Percentiles rank a stretch among this genome's conserved stretches.
phyloP scores from a whole-genome alignment of 1,139 yeast species.

The Petasospora rhodanensis region DNA sequence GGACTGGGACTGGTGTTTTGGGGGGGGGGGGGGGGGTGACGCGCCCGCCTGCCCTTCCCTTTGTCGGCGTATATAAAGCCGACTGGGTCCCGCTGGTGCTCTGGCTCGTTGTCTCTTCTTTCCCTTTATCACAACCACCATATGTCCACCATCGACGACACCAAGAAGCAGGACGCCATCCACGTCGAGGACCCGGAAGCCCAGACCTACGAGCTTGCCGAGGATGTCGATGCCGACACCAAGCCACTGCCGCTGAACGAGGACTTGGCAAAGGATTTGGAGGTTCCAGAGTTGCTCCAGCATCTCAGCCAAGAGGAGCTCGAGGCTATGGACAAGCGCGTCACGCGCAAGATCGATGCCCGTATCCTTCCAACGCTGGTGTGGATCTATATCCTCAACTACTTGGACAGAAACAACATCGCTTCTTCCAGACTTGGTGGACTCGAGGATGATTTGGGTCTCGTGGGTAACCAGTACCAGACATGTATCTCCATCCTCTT shows the following conservation, averaged over 20 bases:
- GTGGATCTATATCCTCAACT: conserved; percentile 48
- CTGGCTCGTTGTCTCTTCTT: no score
- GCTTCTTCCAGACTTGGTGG: conserved; percentile 60
- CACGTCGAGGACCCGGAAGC: no score
- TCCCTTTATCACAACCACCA: no score
- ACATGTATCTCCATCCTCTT: conserved; percentile 52
- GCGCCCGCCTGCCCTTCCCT: no score
- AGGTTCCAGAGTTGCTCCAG: conserved; percentile 9
- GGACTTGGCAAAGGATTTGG: conserved; percentile 7
- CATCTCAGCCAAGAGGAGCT: conserved; percentile 1
- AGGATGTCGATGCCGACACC: neutral
- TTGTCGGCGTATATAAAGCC: no score
- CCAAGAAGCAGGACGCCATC: no score
- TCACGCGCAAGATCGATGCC: conserved; percentile 37
- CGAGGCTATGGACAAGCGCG: conserved; percentile 3
- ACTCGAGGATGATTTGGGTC: conserved; percentile 44
- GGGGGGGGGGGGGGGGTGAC: no score
- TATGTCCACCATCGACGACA: no score
- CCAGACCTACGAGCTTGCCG: no score
- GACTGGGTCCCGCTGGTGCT: no score
- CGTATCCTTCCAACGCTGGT: conserved; percentile 46
- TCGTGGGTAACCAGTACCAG: conserved; percentile 47
- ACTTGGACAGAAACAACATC: conserved; percentile 56
- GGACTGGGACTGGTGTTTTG: no score
- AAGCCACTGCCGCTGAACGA: conserved; percentile 1